A percentile compares a stretch with the other conserved stretches of the same genome.
Conservation (phyloP, 768 basidiomycete species). For the Tricholoma bakamatsutake region DNA sequence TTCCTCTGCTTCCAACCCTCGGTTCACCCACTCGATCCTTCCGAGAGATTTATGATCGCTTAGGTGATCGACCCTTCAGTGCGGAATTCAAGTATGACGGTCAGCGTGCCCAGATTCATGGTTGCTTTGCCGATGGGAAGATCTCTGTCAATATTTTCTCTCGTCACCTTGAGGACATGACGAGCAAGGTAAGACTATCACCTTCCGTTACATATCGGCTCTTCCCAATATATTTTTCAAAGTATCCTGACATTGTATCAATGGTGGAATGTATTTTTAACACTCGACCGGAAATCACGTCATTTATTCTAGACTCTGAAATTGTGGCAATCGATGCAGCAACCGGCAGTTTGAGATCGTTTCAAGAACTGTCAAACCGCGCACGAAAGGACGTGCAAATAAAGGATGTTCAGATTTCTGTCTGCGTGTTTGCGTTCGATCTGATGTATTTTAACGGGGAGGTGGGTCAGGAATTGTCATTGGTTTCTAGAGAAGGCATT, state of each 20-base stretch:
- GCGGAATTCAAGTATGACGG: slow-evolving; percentile 94
- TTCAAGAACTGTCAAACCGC: slow-evolving; percentile 83
- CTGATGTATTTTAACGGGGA: slow-evolving; percentile 79
- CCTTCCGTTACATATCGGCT: not conserved
- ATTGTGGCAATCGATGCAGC: slow-evolving; percentile 75
- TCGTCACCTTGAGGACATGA: slow-evolving; percentile 90
- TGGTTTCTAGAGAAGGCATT: not conserved
- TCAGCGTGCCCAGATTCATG: slow-evolving; percentile 80
- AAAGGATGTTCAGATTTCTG: slow-evolving; percentile 67
- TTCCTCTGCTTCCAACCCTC: slow-evolving; percentile 81
- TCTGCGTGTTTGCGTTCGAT: slow-evolving; percentile 87
- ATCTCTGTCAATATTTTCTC: slow-evolving; percentile 66
- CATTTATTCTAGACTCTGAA: slow-evolving; percentile 83
- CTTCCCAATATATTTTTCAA: slow-evolving; percentile 2
- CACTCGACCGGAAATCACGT: slow-evolving; percentile 33
- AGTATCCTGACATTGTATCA: slow-evolving; percentile 80
- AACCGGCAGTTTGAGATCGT: slow-evolving; percentile 61
- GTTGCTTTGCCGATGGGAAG: slow-evolving; percentile 24
- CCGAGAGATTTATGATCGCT: slow-evolving; percentile 71
- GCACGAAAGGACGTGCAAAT: slow-evolving; percentile 79
- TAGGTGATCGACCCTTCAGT: slow-evolving; percentile 61
- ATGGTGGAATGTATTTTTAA: slow-evolving; percentile 50
- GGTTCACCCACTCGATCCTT: slow-evolving; percentile 85
- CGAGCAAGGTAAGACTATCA: slow-evolving; percentile 56
- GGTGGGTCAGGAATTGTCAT: slow-evolving; percentile 37